Percentiles rank a stretch among this genome's conserved stretches.
phyloP scores from a whole-genome alignment of 768 basidiomycete genomes.

The Clathrus columnatus region DNA sequence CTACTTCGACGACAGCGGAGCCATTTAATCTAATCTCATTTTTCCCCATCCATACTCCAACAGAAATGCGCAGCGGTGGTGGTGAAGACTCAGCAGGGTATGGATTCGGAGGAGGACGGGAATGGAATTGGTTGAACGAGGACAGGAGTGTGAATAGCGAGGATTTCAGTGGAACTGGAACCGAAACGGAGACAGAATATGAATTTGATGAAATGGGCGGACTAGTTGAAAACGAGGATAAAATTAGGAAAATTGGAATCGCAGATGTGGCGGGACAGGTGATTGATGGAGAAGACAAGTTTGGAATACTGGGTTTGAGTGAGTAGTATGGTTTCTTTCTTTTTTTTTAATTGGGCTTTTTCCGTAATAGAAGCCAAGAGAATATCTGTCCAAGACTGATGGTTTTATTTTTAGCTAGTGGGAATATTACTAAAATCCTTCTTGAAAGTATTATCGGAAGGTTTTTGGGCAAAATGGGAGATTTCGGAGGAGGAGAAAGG shows the following conservation, averaged over 20 bases:
- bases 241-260: slow-evolving; percentile 12
- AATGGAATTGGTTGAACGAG: slow-evolving; percentile 36
- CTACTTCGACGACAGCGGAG: slow-evolving; percentile 27
- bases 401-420: slow-evolving; percentile 22
- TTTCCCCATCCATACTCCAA: slow-evolving; percentile 30
- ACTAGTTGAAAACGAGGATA: background rate
- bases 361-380: background rate
- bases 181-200: slow-evolving; percentile 11
- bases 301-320: slow-evolving; percentile 41
- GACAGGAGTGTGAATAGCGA: slow-evolving; percentile 20
- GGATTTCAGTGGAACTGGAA: background rate
- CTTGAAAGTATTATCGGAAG: slow-evolving; percentile 28
- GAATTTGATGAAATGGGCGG: background rate
- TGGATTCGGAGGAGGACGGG: slow-evolving; percentile 18
- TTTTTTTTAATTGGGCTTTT: background rate
- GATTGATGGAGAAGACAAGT: slow-evolving; percentile 39
- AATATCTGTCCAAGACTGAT: slow-evolving; percentile 1
- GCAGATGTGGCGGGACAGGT: slow-evolving; percentile 25
- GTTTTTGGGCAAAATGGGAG: slow-evolving; percentile 13
- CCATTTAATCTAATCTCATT: slow-evolving; percentile 42
- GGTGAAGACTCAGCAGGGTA: no score
- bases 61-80: background rate
- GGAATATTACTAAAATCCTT: slow-evolving; percentile 28
- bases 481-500: background rate
- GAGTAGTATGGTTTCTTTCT: slow-evolving; percentile 18